Evolutionary conservation across 176 grass and related monocot genomes (phyloP), one percentile per base, ranked within the genome.

Genomic region (Aegilops bicornis): DNA sequence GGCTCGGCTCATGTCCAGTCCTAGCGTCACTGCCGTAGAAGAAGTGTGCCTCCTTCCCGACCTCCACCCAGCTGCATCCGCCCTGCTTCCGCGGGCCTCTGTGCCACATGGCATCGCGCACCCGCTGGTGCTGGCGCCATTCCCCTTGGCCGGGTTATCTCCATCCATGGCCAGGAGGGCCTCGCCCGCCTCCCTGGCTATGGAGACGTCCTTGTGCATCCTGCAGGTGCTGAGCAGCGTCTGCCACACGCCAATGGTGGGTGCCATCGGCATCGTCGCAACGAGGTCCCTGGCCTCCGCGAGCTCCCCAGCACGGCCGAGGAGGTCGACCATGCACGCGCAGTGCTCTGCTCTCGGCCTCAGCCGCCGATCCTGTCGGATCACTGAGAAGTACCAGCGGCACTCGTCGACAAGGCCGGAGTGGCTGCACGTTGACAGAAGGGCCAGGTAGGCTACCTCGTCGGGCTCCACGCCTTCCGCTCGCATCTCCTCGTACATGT

Each of bases 401-500:
- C 90, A 85, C 37, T 91, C 90, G 0, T 88, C 61, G 0, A 91
- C 45, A 1, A 91, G 71, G 11, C 86, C 90, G 6, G 82, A 64
- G 82, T 91, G 86, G 78, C 90, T 88, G 79, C 90, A 91, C 43
- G 90, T 86, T 32, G 90, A 91, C 40, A 88, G 86, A 31, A 91
- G 37, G 30, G 82, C 86, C 64, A 91, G 78, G 86, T 81, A 85
- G 8, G 78, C 25, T 33, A 91, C 90, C 61, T 88, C 86, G 32
- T 91, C 90, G 0, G 90, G 82, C 69, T 85, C 37, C 0, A 88
- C 58, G 30, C 86, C 83, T 14, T 48, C 65, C 0, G 43, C 7
- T 68, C n/a, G 83, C 90, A 92, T 92, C 9, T 82, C 10, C 43
- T 92, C 83, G 10, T 86, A 92, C 83, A 63, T 37, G 31, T 3